These are phyloP conservation scores for Fusarium compactum DNA, from an alignment of 2,329 filamentous ascomycete species.

Conservation along the genomic window DNA sequence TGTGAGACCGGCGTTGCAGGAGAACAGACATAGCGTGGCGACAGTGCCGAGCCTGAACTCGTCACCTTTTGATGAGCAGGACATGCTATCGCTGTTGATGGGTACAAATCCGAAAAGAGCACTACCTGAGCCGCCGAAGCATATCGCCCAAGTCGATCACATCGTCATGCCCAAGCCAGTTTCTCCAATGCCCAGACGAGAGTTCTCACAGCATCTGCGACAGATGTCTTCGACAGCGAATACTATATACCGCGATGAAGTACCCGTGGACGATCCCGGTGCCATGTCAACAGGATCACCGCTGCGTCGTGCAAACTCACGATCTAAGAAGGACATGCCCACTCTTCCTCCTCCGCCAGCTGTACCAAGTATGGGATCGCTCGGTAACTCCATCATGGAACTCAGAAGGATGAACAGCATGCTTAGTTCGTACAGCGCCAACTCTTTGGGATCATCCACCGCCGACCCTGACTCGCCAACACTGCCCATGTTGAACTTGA, in stretches of 20 bases:
- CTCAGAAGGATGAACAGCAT: slow-evolving; percentile 70
- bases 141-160: slow-evolving; percentile 47
- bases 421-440: slow-evolving; percentile 59
- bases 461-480: slow-evolving; percentile 54
- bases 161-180: slow-evolving; percentile 46
- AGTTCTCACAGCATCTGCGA: slow-evolving; percentile 37
- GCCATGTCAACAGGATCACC: slow-evolving; percentile 44
- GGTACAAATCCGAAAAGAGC: slow-evolving; percentile 40
- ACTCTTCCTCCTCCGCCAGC: slow-evolving; percentile 9
- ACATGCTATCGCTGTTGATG: slow-evolving; percentile 51
- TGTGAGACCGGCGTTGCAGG: slow-evolving; percentile 7
- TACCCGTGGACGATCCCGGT: slow-evolving; percentile 18
- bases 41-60: slow-evolving; percentile 43
- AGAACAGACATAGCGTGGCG: slow-evolving; percentile 29
- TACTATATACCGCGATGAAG: slow-evolving; percentile 44
- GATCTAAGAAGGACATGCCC: slow-evolving; percentile 28
- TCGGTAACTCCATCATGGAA: slow-evolving; percentile 62
- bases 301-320: slow-evolving; percentile 32
- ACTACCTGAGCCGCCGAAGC: slow-evolving; percentile 49
- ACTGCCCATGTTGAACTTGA: slow-evolving; percentile 53
- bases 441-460: slow-evolving; percentile 51
- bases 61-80: slow-evolving; percentile 51
- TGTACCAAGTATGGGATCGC: slow-evolving; percentile 29
- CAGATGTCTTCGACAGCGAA: slow-evolving; percentile 42
- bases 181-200: slow-evolving; percentile 44